These are phyloP conservation scores for Stropharia rugosoannulata DNA, from an alignment of 768 basidiomycete genomes.

Conservation along the genomic window DNA sequence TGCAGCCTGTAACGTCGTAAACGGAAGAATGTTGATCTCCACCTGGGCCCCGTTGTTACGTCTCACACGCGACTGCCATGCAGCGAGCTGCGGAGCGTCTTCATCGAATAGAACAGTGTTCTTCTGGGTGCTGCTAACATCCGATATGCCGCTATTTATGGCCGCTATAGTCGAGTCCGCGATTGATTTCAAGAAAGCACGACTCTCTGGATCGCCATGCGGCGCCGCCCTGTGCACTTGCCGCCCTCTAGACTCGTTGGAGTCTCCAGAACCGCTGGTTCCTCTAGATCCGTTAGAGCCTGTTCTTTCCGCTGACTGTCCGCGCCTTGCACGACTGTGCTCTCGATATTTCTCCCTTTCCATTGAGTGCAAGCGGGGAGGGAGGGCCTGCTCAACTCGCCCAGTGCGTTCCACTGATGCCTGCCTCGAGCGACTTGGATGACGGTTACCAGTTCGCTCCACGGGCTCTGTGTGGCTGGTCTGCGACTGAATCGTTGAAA, in stretches of 20 bases:
- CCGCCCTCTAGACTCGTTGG: neutral
- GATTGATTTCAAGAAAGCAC: conserved; percentile 13
- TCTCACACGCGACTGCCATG: conserved; percentile 8
- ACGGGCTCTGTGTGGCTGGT: neutral
- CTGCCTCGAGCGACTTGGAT: neutral
- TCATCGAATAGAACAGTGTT: conserved; percentile 56
- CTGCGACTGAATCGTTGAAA: too few species aligned
- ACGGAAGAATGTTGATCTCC: conserved; percentile 48
- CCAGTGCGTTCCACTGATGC: neutral
- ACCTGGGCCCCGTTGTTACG: conserved; percentile 5
- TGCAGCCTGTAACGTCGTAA: conserved; percentile 61
- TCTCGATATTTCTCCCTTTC: neutral
- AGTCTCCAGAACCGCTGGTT: too few species aligned
- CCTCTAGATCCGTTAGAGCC: too few species aligned
- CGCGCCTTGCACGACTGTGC: neutral
- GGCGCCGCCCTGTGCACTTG: neutral
- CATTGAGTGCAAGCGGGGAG: neutral
- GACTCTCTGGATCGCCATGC: neutral
- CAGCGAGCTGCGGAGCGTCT: conserved; percentile 46
- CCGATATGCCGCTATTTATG: conserved; percentile 15
- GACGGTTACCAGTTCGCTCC: neutral
- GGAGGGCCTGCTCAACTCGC: too few species aligned
- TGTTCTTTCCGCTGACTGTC: neutral
- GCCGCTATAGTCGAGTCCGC: conserved; percentile 16
- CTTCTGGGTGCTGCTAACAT: conserved; percentile 25